Conservation (phyloP, 1,284 basidiomycete species). For the Mycosarcoma mackinlayi region DNA sequence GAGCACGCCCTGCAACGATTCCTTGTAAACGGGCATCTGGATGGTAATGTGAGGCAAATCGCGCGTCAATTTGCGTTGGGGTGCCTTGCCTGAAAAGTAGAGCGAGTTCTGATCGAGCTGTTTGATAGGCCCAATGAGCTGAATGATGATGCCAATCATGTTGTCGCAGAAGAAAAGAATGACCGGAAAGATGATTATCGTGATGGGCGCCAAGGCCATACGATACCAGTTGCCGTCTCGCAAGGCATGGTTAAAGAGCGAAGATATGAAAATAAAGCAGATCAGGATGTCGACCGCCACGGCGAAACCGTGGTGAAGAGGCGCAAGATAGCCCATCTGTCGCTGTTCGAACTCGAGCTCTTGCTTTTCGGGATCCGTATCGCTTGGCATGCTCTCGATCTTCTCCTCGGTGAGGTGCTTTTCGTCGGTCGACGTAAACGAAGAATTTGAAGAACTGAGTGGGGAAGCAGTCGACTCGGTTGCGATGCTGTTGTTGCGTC, state of each 20-base stretch:
- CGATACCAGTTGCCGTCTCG: slow-evolving; percentile 76
- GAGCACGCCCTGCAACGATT: slow-evolving; percentile 70
- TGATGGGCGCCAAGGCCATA: slow-evolving; percentile 74
- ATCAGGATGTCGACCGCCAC: slow-evolving; percentile 69
- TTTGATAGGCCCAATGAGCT: slow-evolving; percentile 72
- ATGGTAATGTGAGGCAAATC: slow-evolving; percentile 79
- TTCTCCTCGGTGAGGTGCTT: no score
- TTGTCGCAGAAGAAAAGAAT: slow-evolving; percentile 75
- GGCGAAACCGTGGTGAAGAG: slow-evolving; percentile 80
- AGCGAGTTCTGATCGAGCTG: slow-evolving; percentile 72
- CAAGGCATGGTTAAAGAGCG: slow-evolving; percentile 76
- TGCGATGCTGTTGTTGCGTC: no score
- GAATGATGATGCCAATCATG: slow-evolving; percentile 70
- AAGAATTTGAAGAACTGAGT: no score
- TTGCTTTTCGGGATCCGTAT: no score
- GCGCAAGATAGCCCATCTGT: slow-evolving; percentile 79
- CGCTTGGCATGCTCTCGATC: no score
- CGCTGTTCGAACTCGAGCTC: slow-evolving; percentile 41
- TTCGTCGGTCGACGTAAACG: no score
- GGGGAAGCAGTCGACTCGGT: no score
- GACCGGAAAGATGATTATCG: slow-evolving; percentile 76
- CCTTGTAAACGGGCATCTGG: slow-evolving; percentile 82
- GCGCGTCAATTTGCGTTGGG: slow-evolving; percentile 76
- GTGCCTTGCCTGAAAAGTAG: slow-evolving; percentile 69
- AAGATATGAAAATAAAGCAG: slow-evolving; percentile 75